Conservation (phyloP, 441 rosid genomes). For the Mallotus japonicus region DNA sequence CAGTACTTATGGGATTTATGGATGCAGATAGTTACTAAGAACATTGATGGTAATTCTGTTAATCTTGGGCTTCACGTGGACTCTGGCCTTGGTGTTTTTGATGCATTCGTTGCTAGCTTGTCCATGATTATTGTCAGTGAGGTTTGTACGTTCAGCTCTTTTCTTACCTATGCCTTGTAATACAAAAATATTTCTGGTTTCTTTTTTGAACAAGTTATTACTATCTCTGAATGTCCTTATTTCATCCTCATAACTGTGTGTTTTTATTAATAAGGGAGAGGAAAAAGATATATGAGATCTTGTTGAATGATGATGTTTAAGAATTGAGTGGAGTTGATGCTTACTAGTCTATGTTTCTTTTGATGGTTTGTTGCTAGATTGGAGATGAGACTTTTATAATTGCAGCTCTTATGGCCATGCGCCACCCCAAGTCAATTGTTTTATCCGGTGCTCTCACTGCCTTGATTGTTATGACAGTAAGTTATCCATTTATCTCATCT, state of each 20-base stretch:
- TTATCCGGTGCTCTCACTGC: slow-evolving; percentile 92
- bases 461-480: slow-evolving; percentile 93
- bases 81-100: slow-evolving; percentile 79
- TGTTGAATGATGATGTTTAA: background rate
- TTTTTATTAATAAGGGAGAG: background rate
- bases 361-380: slow-evolving; percentile 42
- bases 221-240: too few relatives aligned
- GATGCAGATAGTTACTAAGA: slow-evolving; percentile 49
- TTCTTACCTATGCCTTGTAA: background rate
- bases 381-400: slow-evolving; percentile 99
- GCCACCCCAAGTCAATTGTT: slow-evolving; percentile 93
- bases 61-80: slow-evolving; percentile 51
- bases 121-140: slow-evolving; percentile 95
- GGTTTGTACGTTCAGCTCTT: slow-evolving; percentile 44
- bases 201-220: background rate
- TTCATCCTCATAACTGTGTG: background rate
- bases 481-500: slow-evolving; percentile 24
- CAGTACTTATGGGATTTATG: slow-evolving; percentile 14
- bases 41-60: slow-evolving; percentile 39
- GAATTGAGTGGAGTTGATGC: background rate
- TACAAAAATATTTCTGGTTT: background rate
- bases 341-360: background rate
- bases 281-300: background rate
- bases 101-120: slow-evolving; percentile 88
- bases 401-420: slow-evolving; percentile 99